Conservation (phyloP, 2,329 filamentous ascomycete genomes). For the Chrysoporthe cubensis region DNA sequence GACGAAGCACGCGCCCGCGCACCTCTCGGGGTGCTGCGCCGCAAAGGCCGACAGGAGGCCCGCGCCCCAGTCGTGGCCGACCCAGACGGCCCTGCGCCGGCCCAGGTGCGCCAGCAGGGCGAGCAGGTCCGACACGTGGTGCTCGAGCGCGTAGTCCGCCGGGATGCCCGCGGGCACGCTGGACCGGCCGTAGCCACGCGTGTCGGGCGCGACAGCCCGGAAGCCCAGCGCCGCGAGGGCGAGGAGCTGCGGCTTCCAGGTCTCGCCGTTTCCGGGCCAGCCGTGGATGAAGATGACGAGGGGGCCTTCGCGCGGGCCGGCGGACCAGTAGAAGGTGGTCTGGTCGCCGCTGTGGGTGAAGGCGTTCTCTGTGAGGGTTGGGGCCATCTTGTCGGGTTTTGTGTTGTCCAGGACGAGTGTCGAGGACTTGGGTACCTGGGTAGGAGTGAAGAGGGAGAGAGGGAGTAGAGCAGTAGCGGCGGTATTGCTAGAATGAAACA, state of each 20-base stretch:
- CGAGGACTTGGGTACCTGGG: too few species aligned
- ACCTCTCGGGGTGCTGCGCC: constrained; percentile 35
- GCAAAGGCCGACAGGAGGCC: constrained; percentile 36
- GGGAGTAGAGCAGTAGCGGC: too few species aligned
- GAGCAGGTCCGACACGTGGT: constrained; percentile 39
- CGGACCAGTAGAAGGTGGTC: constrained; percentile 28
- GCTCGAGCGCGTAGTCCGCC: constrained; percentile 37
- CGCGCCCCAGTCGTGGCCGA: constrained; percentile 48
- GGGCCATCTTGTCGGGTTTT: too few species aligned
- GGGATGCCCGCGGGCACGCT: constrained; percentile 36
- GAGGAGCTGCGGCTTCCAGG: constrained; percentile 38
- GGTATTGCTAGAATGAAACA: too few species aligned
- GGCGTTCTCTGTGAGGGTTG: too few species aligned
- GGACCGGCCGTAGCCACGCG: constrained; percentile 43
- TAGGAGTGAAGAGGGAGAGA: too few species aligned
- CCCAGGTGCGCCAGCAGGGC: constrained; percentile 39
- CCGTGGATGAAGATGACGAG: constrained; percentile 43
- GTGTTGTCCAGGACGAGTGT: too few species aligned
- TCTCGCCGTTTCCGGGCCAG: constrained; percentile 41
- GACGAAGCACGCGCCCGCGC: constrained; percentile 33
- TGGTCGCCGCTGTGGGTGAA: too few species aligned
- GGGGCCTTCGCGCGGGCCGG: constrained; percentile 36
- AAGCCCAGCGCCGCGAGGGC: constrained; percentile 38
- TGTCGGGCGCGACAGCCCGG: constrained; percentile 40
- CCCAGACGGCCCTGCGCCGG: constrained; percentile 48